phyloP scores from a whole-genome alignment of 2,329 filamentous ascomycete species.

The Aureobasidium mangrovei region DNA sequence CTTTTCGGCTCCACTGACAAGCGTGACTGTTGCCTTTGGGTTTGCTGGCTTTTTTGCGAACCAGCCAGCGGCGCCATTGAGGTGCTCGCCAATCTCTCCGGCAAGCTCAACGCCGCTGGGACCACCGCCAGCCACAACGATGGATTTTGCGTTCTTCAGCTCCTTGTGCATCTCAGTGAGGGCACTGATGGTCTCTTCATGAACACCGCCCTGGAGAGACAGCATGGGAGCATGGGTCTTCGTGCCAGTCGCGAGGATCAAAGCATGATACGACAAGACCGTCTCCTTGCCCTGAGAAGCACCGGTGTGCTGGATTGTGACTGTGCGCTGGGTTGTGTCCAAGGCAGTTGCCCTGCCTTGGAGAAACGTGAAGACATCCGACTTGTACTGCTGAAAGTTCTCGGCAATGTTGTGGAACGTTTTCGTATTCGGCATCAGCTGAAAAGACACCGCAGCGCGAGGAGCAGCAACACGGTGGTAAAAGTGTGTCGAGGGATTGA shows the following conservation, averaged over 20 bases:
- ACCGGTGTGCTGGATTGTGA: conserved; percentile 33
- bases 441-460: conserved; percentile 42
- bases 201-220: conserved; percentile 33
- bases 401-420: conserved; percentile 42
- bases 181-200: conserved; percentile 24
- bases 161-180: conserved; percentile 26
- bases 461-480: conserved; percentile 48
- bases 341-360: conserved; percentile 41
- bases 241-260: conserved; percentile 49
- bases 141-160: conserved; percentile 28
- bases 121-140: conserved; percentile 31
- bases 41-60: conserved; percentile 30
- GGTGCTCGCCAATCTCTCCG: conserved; percentile 27
- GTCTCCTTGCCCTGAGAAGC: conserved; percentile 23
- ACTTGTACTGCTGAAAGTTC: conserved; percentile 42
- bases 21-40: conserved; percentile 34
- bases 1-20: conserved; percentile 34
- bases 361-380: conserved; percentile 42
- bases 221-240: conserved; percentile 37
- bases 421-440: conserved; percentile 39
- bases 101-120: conserved; percentile 32
- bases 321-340: conserved; percentile 34
- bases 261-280: conserved; percentile 42
- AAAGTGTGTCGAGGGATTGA: conserved; percentile 46
- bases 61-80: conserved; percentile 33